Percentiles rank a stretch among this genome's conserved stretches.
Conservation (phyloP, 2,329 filamentous ascomycete species). For the Escovopsis weberi region DNA sequence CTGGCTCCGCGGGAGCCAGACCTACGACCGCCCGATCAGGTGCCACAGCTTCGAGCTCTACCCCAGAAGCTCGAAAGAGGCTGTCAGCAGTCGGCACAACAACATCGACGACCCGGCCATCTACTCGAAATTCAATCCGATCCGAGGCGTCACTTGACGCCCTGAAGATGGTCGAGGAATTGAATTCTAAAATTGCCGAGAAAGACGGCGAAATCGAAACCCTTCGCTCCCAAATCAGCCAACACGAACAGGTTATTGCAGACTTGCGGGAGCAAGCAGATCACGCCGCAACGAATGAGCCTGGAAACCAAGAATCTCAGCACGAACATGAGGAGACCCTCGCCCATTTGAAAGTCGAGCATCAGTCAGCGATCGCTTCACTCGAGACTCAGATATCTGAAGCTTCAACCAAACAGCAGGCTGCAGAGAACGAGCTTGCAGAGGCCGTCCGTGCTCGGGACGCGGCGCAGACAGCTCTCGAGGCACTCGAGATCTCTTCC, state of each 20-base stretch:
- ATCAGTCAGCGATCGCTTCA: slow-evolving; percentile 32
- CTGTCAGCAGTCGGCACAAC: slow-evolving; percentile 35
- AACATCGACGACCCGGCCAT: slow-evolving; percentile 15
- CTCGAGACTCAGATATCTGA: slow-evolving; percentile 34
- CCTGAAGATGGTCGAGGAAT: slow-evolving; percentile 42
- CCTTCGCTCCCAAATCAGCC: slow-evolving; percentile 40
- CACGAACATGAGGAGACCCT: slow-evolving; percentile 30
- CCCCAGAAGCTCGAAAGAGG: slow-evolving; percentile 39
- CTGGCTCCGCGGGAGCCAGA: slow-evolving; percentile 19
- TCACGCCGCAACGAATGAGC: slow-evolving; percentile 21
- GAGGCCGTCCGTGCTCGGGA: slow-evolving; percentile 35
- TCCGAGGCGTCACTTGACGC: slow-evolving; percentile 25
- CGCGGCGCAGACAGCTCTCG: slow-evolving; percentile 32
- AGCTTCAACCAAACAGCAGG: slow-evolving; percentile 33
- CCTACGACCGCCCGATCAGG: slow-evolving; percentile 13
- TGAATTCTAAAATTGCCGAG: slow-evolving; percentile 43
- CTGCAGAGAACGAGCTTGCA: slow-evolving; percentile 36
- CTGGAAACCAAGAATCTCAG: slow-evolving; percentile 25
- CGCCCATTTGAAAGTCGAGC: slow-evolving; percentile 33
- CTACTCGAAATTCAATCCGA: slow-evolving; percentile 23
- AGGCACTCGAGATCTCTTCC: slow-evolving; percentile 34
- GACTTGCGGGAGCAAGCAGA: slow-evolving; percentile 38
- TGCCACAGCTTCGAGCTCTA: background rate
- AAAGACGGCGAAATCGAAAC: slow-evolving; percentile 43
- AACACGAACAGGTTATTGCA: slow-evolving; percentile 40